These are phyloP conservation scores for Chalciporus sphaerocephalus DNA, from an alignment of 768 basidiomycete genomes.

Conservation along the genomic window DNA sequence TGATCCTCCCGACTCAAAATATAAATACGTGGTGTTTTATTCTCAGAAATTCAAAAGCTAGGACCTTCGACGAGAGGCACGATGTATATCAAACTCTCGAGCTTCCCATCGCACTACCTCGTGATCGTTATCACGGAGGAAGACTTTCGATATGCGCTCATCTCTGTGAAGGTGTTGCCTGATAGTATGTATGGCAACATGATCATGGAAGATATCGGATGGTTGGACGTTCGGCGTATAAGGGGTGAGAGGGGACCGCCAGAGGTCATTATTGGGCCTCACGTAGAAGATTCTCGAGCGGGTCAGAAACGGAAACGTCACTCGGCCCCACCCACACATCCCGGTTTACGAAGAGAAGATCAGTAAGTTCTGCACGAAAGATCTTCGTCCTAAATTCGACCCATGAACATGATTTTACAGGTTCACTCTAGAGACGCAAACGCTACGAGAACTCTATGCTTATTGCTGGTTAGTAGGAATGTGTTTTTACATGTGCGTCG, in stretches of 20 bases:
- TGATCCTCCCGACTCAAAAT: neutral
- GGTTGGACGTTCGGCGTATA: constrained; percentile 71
- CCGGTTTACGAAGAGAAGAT: constrained; percentile 23
- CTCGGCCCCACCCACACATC: neutral
- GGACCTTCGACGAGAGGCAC: constrained; percentile 58
- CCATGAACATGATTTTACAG: constrained; percentile 11
- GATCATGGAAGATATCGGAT: constrained; percentile 73
- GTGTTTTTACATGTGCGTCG: constrained; percentile 2
- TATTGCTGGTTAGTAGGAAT: constrained; percentile 70
- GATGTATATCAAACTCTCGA: constrained; percentile 73
- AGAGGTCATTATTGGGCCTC: constrained; percentile 11
- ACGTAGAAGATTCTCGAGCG: constrained; percentile 15
- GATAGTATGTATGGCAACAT: constrained; percentile 56
- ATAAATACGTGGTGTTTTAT: neutral
- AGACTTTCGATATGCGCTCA: constrained; percentile 77
- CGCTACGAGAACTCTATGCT: constrained; percentile 73
- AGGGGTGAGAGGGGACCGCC: constrained; percentile 39
- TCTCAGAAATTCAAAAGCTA: constrained; percentile 63
- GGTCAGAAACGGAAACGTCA: constrained; percentile 33
- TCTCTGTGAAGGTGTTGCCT: constrained; percentile 54
- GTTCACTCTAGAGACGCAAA: constrained; percentile 69
- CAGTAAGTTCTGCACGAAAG: constrained; percentile 17
- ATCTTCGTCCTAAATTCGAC: neutral
- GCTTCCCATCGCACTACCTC: constrained; percentile 78
- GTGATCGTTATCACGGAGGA: constrained; percentile 78